phyloP scores from a whole-genome alignment of 2,329 filamentous ascomycete species.

The Trichoderma atrobrunneum region DNA sequence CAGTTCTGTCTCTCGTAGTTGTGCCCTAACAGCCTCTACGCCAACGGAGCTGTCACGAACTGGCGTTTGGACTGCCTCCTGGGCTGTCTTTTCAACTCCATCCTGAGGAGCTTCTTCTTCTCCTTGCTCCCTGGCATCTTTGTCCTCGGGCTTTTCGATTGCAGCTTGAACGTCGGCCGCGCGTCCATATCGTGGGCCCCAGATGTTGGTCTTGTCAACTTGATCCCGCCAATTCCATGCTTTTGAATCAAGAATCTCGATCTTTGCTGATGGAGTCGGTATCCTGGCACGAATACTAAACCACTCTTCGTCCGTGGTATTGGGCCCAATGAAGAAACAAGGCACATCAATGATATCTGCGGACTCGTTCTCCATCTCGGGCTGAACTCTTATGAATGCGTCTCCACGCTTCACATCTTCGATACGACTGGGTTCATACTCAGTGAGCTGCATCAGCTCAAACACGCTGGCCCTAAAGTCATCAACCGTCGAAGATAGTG shows the following conservation, averaged over 20 bases:
- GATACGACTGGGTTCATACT: neutral
- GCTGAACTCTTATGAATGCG: slow-evolving; percentile 22
- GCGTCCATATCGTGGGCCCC: slow-evolving; percentile 25
- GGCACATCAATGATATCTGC: slow-evolving; percentile 17
- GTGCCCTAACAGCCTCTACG: neutral
- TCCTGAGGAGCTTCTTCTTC: neutral
- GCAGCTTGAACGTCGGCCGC: neutral
- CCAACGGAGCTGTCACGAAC: neutral
- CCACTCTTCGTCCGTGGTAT: slow-evolving; percentile 26
- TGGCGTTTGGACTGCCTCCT: neutral
- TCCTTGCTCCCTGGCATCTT: neutral
- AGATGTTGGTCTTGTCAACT: slow-evolving; percentile 23
- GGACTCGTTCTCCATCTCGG: neutral
- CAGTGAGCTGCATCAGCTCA: slow-evolving; percentile 10
- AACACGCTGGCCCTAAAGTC: slow-evolving; percentile 1
- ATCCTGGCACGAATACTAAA: slow-evolving; percentile 25
- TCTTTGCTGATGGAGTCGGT: slow-evolving; percentile 13
- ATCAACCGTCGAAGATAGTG: slow-evolving; percentile 1
- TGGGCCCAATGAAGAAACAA: slow-evolving; percentile 22
- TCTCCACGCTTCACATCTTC: neutral
- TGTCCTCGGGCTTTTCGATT: neutral
- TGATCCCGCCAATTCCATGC: slow-evolving; percentile 23
- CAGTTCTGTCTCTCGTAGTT: neutral
- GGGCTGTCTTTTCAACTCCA: neutral
- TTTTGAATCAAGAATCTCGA: slow-evolving; percentile 14